Evolutionary conservation across 441 rosid genomes (phyloP).

Genomic region (Erodium chrysanthum): DNA sequence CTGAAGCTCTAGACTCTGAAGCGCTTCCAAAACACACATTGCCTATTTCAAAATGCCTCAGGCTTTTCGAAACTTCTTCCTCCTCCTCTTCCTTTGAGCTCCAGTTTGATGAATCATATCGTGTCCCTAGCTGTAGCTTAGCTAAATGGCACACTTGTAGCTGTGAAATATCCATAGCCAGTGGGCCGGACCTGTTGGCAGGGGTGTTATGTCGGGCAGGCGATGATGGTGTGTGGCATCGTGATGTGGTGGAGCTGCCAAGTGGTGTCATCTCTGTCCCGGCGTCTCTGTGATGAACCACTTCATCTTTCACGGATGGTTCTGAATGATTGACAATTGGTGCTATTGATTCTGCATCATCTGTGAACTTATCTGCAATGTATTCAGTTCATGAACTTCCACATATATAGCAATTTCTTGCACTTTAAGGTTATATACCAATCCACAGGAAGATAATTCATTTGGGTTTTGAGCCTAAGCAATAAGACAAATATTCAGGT

Average conservation of each 20-base stretch:
- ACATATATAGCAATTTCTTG: not conserved
- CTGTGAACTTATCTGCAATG: conserved; percentile 61
- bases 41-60: conserved; percentile 64
- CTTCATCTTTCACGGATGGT: conserved; percentile 51
- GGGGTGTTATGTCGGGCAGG: conserved; percentile 94
- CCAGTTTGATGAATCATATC: conserved; percentile 62
- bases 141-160: conserved; percentile 55
- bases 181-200: conserved; percentile 71
- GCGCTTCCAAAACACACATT: conserved; percentile 36
- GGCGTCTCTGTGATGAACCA: conserved; percentile 51
- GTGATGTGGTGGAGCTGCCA: conserved; percentile 65
- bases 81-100: conserved; percentile 95
- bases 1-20: conserved; percentile 47
- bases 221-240: conserved; percentile 73
- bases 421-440: not conserved
- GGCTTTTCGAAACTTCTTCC: conserved; percentile 75
- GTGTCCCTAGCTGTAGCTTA: conserved; percentile 59
- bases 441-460: not conserved
- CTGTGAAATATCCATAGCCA: conserved; percentile 53
- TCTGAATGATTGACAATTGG: conserved; percentile 37
- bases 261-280: conserved; percentile 96
- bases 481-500: not conserved
- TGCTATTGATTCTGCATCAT: conserved; percentile 44
- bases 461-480: not conserved
- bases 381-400: not conserved